Percentiles rank a stretch among this genome's conserved stretches.
These are phyloP conservation scores for Carex scoparia DNA, from an alignment of 176 grass and related monocot species.

Conservation along the genomic window DNA sequence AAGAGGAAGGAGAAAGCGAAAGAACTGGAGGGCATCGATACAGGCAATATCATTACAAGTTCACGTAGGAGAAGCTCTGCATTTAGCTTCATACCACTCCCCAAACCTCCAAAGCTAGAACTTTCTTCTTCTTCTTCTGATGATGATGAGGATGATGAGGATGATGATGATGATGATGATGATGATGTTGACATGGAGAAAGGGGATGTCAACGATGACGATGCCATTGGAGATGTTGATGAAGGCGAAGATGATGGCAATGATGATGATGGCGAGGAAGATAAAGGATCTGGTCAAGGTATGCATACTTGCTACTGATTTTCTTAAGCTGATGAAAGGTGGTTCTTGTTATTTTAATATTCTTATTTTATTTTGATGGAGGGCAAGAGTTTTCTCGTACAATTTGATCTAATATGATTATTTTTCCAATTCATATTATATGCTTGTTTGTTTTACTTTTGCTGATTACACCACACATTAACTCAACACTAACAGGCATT, in stretches of 20 bases:
- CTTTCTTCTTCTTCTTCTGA: slow-evolving; percentile 8
- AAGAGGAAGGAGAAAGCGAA: slow-evolving; percentile 94
- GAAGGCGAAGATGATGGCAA: slow-evolving; percentile 7
- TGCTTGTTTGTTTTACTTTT: background rate
- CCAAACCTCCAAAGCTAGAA: slow-evolving; percentile 49
- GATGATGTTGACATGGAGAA: slow-evolving; percentile 42
- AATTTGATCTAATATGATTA: background rate
- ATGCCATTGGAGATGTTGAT: slow-evolving; percentile 18
- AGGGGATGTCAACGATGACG: slow-evolving; percentile 34
- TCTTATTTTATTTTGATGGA: background rate
- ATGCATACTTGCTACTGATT: background rate
- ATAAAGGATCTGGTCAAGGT: slow-evolving; percentile 12
- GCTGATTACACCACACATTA: background rate
- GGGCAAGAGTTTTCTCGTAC: background rate
- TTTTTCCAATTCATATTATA: background rate
- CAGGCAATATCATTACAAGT: slow-evolving; percentile 87
- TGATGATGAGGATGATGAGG: slow-evolving; percentile 41
- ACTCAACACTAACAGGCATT: background rate
- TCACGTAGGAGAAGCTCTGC: slow-evolving; percentile 64
- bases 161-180: background rate
- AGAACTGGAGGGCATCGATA: slow-evolving; percentile 95
- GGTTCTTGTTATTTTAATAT: background rate
- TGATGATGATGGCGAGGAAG: background rate
- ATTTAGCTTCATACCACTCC: slow-evolving; percentile 57
- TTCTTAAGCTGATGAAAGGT: background rate